Base-by-base conservation (phyloP, 108 stramenopile genomes). In the Cylindrotheca closterium region DNA sequence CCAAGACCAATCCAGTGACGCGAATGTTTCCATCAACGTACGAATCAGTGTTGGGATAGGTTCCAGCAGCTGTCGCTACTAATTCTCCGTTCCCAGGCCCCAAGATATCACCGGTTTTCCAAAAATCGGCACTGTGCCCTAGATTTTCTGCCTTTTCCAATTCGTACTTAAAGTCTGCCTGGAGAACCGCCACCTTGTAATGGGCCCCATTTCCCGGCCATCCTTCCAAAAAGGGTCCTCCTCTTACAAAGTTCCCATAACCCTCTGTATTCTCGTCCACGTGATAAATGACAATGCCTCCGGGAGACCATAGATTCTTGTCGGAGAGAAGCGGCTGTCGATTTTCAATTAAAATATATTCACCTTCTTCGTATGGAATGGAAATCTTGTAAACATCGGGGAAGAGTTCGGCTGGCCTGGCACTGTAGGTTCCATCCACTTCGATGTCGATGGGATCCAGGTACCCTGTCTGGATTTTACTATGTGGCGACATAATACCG, bases 271-370 rank as follows among this genome's bases (percentile, higher is more conserved):
- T 66, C 22, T 86, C 83, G 47, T 89, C 88, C 55, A 89, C 64
- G 49, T 85, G 82, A 68, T 78, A 89, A 23, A 89, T 82, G 0
- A 79, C 71, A 24, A 89, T 58, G 19, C 88, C 88, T 3, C 85
- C 82, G 18, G 58, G 58, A 23, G 59, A 63, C 30, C 59, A 70
- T 17, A 83, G 48, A 17, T 58, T 34, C 18, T 74, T 63, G 60
- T 82, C 85, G 30, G 68, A 83, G 10, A 26, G 19, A 21, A 75
- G 52, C 31, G 81, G 79, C 58, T 90, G 85, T 37, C 85, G 70
- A 62, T 90, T 90, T 65, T 90, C 89, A 62, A 90, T 84, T 21
- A 90, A 45, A 31, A 90, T 58, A 47, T 90, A 90, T 60, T 90
- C 89, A 21, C 62, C 58, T 0, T 47, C 24, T 21, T 62, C 51